phyloP scores from a whole-genome alignment of 371 early-diverging fungal species.

The Massospora cicadina region DNA sequence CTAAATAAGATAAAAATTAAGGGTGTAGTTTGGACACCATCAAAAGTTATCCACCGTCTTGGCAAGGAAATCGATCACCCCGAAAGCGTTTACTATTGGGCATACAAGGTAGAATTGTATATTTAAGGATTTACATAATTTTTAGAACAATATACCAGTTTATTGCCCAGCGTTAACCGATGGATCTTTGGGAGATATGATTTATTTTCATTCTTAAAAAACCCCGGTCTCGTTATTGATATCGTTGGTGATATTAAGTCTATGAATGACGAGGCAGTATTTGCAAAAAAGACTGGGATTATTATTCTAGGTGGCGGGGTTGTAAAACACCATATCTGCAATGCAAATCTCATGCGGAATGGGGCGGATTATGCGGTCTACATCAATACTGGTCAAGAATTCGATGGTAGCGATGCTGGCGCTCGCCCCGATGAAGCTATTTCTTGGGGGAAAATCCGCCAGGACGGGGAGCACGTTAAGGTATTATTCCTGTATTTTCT shows the following conservation, averaged over 20 bases:
- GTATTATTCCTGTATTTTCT: slow-evolving; percentile 12
- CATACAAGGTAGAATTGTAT: slow-evolving; percentile 48
- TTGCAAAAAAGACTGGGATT: slow-evolving; percentile 89
- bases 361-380: slow-evolving; percentile 98
- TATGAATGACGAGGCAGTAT: slow-evolving; percentile 89
- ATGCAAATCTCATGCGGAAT: slow-evolving; percentile 99
- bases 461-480: slow-evolving; percentile 79
- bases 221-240: slow-evolving; percentile 90
- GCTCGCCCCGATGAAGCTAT: slow-evolving; percentile 98
- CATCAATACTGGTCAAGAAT: slow-evolving; percentile 97
- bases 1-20: no score
- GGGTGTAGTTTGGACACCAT: slow-evolving; percentile 81
- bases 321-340: slow-evolving; percentile 99
- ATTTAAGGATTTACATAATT: slow-evolving; percentile 10
- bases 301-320: slow-evolving; percentile 98
- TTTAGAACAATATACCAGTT: slow-evolving; percentile 90
- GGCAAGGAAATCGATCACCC: slow-evolving; percentile 91
- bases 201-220: slow-evolving; percentile 94
- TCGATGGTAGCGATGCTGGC: slow-evolving; percentile 99
- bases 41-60: slow-evolving; percentile 77
- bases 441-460: slow-evolving; percentile 98
- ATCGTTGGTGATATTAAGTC: slow-evolving; percentile 86
- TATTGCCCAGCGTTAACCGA: slow-evolving; percentile 98
- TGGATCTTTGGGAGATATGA: slow-evolving; percentile 98
- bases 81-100: slow-evolving; percentile 97